These are phyloP conservation scores for Trichoderma erinaceum DNA, from an alignment of 495 filamentous ascomycete species.

Conservation along the genomic window DNA sequence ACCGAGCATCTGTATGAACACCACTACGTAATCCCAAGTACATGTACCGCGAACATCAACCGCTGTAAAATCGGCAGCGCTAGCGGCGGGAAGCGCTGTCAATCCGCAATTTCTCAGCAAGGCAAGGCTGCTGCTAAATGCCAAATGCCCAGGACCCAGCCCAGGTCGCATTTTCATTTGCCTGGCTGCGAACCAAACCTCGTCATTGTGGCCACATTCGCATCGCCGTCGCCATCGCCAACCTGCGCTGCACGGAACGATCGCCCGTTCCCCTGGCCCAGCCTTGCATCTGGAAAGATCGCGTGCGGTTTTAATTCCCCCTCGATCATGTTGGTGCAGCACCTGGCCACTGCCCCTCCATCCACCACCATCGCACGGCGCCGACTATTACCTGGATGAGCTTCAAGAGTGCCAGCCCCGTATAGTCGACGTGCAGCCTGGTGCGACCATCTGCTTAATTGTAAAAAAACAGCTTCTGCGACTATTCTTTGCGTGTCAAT, in stretches of 20 bases:
- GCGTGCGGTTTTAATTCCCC: conserved; percentile 15
- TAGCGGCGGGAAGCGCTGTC: neutral
- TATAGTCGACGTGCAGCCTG: conserved; percentile 13
- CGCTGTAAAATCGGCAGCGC: neutral
- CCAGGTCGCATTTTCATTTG: neutral
- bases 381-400: conserved; percentile 21
- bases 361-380: conserved; percentile 28
- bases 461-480: neutral
- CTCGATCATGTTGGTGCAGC: conserved; percentile 33
- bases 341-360: conserved; percentile 27
- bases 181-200: neutral
- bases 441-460: conserved; percentile 1
- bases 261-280: neutral
- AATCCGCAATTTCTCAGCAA: conserved; percentile 7
- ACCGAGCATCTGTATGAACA: neutral
- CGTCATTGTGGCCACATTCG: neutral
- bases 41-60: no score
- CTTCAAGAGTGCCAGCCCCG: no score
- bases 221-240: conserved; percentile 3
- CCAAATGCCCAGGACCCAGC: neutral
- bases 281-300: conserved; percentile 25
- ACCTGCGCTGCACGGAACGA: neutral
- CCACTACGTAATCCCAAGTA: neutral
- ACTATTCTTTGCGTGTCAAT: no score
- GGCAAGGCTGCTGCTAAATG: neutral